These are phyloP conservation scores for Pythium folliculosum DNA, from an alignment of 352 stramenopile species.

Conservation along the genomic window DNA sequence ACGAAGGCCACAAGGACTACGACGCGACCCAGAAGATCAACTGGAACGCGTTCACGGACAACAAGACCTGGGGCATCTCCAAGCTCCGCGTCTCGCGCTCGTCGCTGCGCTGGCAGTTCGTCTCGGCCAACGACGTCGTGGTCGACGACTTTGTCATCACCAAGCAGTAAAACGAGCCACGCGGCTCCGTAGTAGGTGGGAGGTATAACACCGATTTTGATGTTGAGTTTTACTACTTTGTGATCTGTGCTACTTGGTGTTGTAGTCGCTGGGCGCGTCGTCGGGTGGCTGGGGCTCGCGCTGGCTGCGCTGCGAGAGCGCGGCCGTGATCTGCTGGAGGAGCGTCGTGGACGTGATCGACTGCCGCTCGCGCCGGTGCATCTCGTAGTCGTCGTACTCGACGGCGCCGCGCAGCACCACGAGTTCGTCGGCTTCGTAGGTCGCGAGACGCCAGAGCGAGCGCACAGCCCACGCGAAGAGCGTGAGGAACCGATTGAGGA, in stretches of 20 bases:
- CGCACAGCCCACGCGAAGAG: conserved; percentile 22
- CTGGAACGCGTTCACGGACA: conserved; percentile 51
- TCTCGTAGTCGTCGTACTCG: conserved; percentile 25
- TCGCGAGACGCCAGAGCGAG: conserved; percentile 24
- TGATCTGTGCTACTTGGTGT: too few species aligned
- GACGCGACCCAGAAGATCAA: conserved; percentile 21
- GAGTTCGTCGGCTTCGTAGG: conserved; percentile 17
- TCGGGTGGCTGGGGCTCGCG: too few species aligned
- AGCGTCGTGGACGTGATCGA: neutral
- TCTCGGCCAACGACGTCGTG: conserved; percentile 21
- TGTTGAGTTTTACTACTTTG: neutral
- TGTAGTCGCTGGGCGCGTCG: too few species aligned
- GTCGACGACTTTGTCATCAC: conserved; percentile 34
- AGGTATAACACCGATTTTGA: neutral
- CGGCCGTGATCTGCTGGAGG: conserved; percentile 5
- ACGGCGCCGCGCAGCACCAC: conserved; percentile 25
- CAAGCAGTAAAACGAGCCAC: neutral
- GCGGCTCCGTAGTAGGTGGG: too few species aligned
- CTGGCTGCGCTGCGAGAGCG: conserved; percentile 6
- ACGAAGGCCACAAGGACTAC: conserved; percentile 40
- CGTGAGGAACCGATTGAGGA: conserved; percentile 22
- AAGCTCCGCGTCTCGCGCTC: conserved; percentile 26
- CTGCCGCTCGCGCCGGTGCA: neutral
- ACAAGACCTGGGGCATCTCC: conserved; percentile 49
- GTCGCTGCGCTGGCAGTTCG: conserved; percentile 32